Evolutionary conservation across 257 asterid species (phyloP), one percentile per base, ranked within the genome.

Genomic region (Solanum pimpinellifolium): DNA sequence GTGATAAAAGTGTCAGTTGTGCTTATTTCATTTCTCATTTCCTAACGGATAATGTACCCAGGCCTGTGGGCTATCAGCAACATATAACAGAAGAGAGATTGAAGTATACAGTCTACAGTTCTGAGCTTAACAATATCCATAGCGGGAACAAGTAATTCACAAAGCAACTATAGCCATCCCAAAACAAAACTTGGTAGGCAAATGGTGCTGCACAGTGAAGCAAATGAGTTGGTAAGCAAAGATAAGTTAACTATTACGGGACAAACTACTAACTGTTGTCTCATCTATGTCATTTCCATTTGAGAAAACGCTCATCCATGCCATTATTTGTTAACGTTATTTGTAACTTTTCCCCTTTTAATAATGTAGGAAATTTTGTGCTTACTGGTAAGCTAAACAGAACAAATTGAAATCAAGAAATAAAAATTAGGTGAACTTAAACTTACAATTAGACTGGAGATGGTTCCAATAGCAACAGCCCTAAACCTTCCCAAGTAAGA

Each of bases 401-500:
- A n/a, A 56, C 65, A 56, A 56, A 56, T 56, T 56, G n/a, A 18
- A 56, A 56, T 2, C 65, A 56, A 56, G 65, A 56, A 56, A 18
- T 20, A 56, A 56, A 56, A 56, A 56, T 56, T 56, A 56, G 65
- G n/a, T 18, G 65, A 13, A 86, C 73, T 16, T 52, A 6, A 52
- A 52, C 62, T 52, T 52, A 52, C 62, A 16, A 52, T 16, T 47
- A 88, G 76, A 42, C 88, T 80, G 70, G 84, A 85, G 23, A 80
- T 33, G 49, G 90, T 47, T 44, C 90, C 88, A 75, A 88, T 20
- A 65, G 62, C 60, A 62, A 84, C 82, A 85, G 68, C 75, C 46
- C 42, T 25, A 49, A 80, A 88, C 52, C 88, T 81, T 39, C 90
- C 86, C 23, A 85, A 85, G 68, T 68, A 88, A 78, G 90, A 85